Conservation (phyloP, 73 alveolate species). For the Symbiodinium pilosum region DNA sequence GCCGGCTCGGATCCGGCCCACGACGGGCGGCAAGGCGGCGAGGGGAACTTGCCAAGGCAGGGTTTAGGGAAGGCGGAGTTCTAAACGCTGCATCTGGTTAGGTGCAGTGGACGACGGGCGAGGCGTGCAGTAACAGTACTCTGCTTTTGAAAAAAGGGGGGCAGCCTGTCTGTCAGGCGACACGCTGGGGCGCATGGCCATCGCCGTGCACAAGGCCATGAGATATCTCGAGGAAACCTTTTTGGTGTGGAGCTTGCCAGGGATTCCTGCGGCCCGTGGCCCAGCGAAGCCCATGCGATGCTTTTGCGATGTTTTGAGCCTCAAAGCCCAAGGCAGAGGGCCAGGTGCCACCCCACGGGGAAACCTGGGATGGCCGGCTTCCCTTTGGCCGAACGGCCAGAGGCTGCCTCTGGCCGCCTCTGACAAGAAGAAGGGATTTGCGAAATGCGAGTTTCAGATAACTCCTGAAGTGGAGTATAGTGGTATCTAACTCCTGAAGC, state of each 20-base stretch:
- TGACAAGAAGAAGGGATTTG: too few relatives aligned
- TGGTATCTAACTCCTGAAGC: too few relatives aligned
- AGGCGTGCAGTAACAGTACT: neutral
- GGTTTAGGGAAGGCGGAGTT: too few relatives aligned
- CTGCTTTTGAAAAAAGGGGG: neutral
- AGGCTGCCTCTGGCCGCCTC: neutral
- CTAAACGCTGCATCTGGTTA: too few relatives aligned
- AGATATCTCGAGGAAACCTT: neutral
- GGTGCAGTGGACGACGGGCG: constrained; percentile 52
- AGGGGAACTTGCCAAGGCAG: too few relatives aligned
- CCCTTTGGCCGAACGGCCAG: neutral
- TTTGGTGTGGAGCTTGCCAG: neutral
- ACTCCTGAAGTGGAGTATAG: too few relatives aligned
- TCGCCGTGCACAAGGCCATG: constrained; percentile 73
- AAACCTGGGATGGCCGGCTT: neutral
- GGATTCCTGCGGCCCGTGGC: neutral
- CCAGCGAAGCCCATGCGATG: too few relatives aligned
- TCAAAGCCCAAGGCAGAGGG: constrained; percentile 47
- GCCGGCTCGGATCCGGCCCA: constrained; percentile 83
- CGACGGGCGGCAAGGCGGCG: constrained; percentile 34
- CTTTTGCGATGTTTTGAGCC: neutral
- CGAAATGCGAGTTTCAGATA: too few relatives aligned
- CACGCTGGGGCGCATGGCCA: constrained; percentile 85
- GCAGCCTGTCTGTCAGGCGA: constrained; percentile 25
- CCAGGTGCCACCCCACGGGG: constrained; percentile 87